phyloP scores from a whole-genome alignment of 2,329 filamentous ascomycete genomes.

The Tolypocladium amazonense region DNA sequence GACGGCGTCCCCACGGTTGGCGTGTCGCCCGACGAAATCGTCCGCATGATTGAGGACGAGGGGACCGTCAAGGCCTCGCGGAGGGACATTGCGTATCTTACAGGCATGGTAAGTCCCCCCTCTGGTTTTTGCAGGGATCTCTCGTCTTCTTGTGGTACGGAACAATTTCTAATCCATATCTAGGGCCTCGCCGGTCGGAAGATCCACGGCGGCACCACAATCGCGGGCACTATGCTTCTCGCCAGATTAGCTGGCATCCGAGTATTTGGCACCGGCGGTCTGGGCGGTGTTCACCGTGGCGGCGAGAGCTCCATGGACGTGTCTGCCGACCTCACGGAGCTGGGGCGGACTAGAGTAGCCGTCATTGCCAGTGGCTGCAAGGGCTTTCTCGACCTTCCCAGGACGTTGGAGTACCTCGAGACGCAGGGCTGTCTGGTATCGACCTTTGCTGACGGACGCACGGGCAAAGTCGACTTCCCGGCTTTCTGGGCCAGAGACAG shows the following conservation, averaged over 20 bases:
- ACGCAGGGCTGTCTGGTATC: conserved; percentile 70
- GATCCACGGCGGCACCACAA: conserved; percentile 83
- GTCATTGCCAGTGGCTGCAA: conserved; percentile 90
- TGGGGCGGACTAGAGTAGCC: conserved; percentile 79
- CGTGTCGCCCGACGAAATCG: conserved; percentile 60
- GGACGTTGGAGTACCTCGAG: conserved; percentile 71
- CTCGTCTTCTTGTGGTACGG: not conserved
- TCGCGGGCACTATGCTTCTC: conserved; percentile 86
- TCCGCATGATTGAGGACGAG: conserved; percentile 55
- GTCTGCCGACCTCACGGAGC: conserved; percentile 88
- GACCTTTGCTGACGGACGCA: conserved; percentile 78
- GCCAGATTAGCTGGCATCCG: conserved; percentile 79
- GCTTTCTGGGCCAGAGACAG: conserved; percentile 90
- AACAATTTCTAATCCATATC: not conserved
- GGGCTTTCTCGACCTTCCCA: conserved; percentile 85
- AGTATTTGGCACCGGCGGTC: conserved; percentile 87
- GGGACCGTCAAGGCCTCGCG: conserved; percentile 76
- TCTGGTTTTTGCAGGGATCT: not conserved
- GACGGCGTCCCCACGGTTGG: conserved; percentile 77
- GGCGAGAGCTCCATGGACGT: conserved; percentile 83
- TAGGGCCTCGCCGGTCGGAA: conserved; percentile 56
- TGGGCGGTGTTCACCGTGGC: conserved; percentile 88
- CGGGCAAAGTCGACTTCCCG: conserved; percentile 69
- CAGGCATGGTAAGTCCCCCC: conserved; percentile 55
- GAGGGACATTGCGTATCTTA: conserved; percentile 73